phyloP scores from a whole-genome alignment of 106 monocot genomes.

The Apostasia ramifera region DNA sequence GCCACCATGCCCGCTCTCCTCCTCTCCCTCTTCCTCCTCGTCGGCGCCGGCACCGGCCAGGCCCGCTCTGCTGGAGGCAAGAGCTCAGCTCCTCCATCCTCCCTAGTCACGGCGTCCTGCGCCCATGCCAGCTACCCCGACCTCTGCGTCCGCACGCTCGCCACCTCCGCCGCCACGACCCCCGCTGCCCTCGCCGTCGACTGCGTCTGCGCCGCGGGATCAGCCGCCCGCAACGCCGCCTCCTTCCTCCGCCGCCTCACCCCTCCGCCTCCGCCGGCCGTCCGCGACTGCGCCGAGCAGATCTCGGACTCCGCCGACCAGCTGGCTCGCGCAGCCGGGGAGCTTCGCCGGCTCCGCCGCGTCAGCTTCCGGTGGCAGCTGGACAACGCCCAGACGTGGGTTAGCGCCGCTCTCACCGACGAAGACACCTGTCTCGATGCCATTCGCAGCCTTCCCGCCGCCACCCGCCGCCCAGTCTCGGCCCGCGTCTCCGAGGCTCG shows the following conservation, averaged over 20 bases:
- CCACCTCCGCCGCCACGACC: slow-evolving; percentile 11
- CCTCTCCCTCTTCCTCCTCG: not conserved
- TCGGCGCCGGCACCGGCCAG: not conserved
- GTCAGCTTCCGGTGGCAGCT: slow-evolving; percentile 22
- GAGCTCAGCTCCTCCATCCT: not conserved
- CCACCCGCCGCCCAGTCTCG: slow-evolving; percentile 5
- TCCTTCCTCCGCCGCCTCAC: slow-evolving; percentile 16
- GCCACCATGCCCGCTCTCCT: not conserved
- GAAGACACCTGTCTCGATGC: slow-evolving; percentile 33
- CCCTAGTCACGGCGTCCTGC: slow-evolving; percentile 12
- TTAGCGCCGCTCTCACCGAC: slow-evolving; percentile 39
- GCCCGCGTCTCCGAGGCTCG: slow-evolving; percentile 17
- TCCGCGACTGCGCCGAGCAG: slow-evolving; percentile 33
- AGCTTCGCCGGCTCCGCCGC: slow-evolving; percentile 21
- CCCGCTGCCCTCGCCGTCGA: slow-evolving; percentile 16
- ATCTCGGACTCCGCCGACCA: slow-evolving; percentile 26
- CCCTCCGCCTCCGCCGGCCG: not conserved
- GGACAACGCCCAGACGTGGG: slow-evolving; percentile 42
- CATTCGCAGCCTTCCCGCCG: slow-evolving; percentile 2
- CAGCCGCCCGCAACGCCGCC: slow-evolving; percentile 2
- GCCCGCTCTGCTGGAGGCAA: not conserved
- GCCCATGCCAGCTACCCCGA: slow-evolving; percentile 19
- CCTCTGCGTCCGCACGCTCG: slow-evolving; percentile 22
- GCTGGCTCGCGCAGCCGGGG: slow-evolving; percentile 14
- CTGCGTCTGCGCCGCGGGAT: slow-evolving; percentile 17